Conservation (phyloP, 2,329 filamentous ascomycete genomes). For the Blastomyces parvus region DNA sequence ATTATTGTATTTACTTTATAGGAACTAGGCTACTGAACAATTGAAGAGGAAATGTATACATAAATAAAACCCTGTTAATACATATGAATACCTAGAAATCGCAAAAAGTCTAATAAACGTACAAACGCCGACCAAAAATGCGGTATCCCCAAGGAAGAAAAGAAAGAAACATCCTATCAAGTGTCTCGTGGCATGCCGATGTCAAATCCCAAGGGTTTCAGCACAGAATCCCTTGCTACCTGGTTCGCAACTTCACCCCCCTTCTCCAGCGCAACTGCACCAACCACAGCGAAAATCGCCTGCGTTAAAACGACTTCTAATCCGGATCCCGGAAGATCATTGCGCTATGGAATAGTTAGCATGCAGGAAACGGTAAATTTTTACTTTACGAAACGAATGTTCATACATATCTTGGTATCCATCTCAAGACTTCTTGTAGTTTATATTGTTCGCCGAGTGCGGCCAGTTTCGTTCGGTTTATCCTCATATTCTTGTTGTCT, state of each 20-base stretch:
- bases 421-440: conserved; percentile 66
- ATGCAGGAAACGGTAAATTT: not conserved
- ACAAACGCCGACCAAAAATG: conserved; percentile 17
- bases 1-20: conserved; percentile 3
- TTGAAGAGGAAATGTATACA: not conserved
- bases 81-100: conserved; percentile 11
- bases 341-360: conserved; percentile 38
- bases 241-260: conserved; percentile 68
- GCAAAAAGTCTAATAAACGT: conserved; percentile 9
- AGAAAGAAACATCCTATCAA: not conserved
- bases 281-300: conserved; percentile 74
- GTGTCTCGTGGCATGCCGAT: conserved; percentile 18
- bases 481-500: conserved; percentile 50
- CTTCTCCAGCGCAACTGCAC: conserved; percentile 79
- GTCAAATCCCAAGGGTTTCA: conserved; percentile 43
- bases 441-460: conserved; percentile 61
- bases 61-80: conserved; percentile 12
- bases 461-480: conserved; percentile 57
- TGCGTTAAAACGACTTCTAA: conserved; percentile 64
- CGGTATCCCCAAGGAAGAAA: conserved; percentile 5
- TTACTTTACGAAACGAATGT: not conserved
- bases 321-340: conserved; percentile 64
- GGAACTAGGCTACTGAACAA: not conserved
- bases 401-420: conserved; percentile 75
- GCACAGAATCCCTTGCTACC: conserved; percentile 65